phyloP scores from a whole-genome alignment of 148 eudicot species.

The Vaccinium myrtillus region DNA sequence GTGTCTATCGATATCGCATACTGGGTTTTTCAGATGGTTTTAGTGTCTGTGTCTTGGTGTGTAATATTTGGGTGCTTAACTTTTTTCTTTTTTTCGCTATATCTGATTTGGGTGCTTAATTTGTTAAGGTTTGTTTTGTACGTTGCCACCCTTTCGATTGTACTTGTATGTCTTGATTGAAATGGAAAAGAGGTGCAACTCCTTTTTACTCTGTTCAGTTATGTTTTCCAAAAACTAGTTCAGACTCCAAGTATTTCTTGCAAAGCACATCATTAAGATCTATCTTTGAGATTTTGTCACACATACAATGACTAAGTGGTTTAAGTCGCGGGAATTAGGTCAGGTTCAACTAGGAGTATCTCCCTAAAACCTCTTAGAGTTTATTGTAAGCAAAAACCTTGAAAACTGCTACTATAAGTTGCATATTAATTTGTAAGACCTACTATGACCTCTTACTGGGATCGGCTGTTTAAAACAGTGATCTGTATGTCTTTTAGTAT shows the following conservation, averaged over 20 bases:
- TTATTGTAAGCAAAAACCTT: background rate
- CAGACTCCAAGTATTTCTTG: background rate
- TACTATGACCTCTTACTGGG: too few species aligned
- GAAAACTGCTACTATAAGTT: background rate
- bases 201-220: background rate
- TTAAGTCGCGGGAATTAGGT: background rate
- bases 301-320: background rate
- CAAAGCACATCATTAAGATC: background rate
- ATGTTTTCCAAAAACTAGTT: background rate
- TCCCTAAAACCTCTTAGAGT: background rate
- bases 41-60: background rate
- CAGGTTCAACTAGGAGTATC: background rate
- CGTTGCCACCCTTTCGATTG: background rate
- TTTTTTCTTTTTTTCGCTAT: too few species aligned
- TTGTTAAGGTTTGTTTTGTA: background rate
- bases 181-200: background rate
- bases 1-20: background rate
- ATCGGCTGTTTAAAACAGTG: background rate
- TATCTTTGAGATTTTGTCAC: background rate
- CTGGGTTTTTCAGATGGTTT: background rate
- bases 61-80: background rate
- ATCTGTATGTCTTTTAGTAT: background rate
- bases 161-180: background rate
- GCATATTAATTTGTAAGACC: background rate
- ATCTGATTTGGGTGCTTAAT: background rate